Conservation (phyloP, 2,329 filamentous ascomycete genomes). For the Akanthomyces uredinophilus region DNA sequence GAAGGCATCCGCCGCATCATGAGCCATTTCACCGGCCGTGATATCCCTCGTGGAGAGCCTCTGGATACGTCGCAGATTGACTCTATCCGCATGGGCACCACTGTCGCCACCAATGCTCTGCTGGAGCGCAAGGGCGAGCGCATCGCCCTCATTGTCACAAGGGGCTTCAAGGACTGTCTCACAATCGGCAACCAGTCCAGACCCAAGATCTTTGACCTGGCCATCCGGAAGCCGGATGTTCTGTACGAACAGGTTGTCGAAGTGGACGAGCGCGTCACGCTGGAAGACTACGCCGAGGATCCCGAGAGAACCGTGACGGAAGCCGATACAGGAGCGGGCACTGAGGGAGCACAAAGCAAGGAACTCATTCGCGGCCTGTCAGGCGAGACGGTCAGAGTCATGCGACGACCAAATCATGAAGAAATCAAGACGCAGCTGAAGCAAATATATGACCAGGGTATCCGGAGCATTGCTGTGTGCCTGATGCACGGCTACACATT, state of each 20-base stretch:
- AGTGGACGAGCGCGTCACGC: slow-evolving; percentile 81
- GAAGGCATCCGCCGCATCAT: slow-evolving; percentile 87
- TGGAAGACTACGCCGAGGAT: slow-evolving; percentile 90
- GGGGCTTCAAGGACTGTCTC: slow-evolving; percentile 82
- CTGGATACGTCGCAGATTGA: slow-evolving; percentile 81
- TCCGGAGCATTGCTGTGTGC: slow-evolving; percentile 81
- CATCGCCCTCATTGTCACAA: slow-evolving; percentile 81
- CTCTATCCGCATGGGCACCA: slow-evolving; percentile 93
- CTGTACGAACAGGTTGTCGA: slow-evolving; percentile 84
- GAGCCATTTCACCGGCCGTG: slow-evolving; percentile 65
- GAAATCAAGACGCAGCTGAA: slow-evolving; percentile 55
- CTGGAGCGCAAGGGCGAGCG: slow-evolving; percentile 86
- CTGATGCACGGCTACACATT: slow-evolving; percentile 92
- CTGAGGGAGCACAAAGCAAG: slow-evolving; percentile 43
- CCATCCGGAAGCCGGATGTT: slow-evolving; percentile 80
- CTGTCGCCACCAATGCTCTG: slow-evolving; percentile 87
- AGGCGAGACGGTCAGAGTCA: slow-evolving; percentile 63
- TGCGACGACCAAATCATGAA: slow-evolving; percentile 53
- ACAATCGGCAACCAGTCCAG: slow-evolving; percentile 87
- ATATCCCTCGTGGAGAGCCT: slow-evolving; percentile 73
- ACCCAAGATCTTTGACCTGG: slow-evolving; percentile 86
- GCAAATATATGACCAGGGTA: slow-evolving; percentile 58
- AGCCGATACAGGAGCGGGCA: slow-evolving; percentile 50
- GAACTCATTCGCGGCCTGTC: slow-evolving; percentile 63
- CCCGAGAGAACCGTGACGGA: slow-evolving; percentile 56